Percentiles rank a stretch among this genome's conserved stretches.
Conservation (phyloP, 805 yeast genomes). For the Saturnispora kantuleensis region DNA sequence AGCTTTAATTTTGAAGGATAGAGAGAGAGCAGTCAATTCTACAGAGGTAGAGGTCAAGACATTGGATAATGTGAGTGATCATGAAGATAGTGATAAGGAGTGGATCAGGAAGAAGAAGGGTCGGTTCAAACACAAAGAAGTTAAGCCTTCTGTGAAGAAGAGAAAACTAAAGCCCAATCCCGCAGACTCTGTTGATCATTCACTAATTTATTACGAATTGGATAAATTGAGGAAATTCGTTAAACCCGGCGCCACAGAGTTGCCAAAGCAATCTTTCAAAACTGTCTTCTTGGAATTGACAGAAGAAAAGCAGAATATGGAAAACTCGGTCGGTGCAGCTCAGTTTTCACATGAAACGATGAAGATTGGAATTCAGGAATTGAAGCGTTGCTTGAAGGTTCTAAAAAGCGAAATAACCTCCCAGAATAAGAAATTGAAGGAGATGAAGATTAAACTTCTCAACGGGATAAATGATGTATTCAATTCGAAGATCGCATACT, state of each 20-base stretch:
- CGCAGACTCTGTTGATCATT: neutral
- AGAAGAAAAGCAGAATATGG: constrained; percentile 11
- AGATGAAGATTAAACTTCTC: constrained; percentile 38
- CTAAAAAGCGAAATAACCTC: constrained; percentile 29
- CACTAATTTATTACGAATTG: neutral
- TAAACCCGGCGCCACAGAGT: constrained; percentile 27
- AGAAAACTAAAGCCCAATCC: constrained; percentile 1
- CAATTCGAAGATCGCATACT: constrained; percentile 75
- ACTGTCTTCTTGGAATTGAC: constrained; percentile 17
- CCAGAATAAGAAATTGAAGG: constrained; percentile 33
- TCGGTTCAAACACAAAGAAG: neutral
- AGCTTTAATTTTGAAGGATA: constrained; percentile 36
- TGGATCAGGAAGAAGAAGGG: constrained; percentile 6
- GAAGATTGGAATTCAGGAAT: neutral
- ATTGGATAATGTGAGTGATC: neutral
- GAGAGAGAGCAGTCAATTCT: constrained; percentile 30
- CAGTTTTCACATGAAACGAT: neutral
- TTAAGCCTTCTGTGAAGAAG: neutral
- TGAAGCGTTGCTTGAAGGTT: constrained; percentile 1
- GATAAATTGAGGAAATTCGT: constrained; percentile 22
- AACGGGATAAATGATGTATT: constrained; percentile 52
- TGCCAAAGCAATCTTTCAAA: constrained; percentile 21
- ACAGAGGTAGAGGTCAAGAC: constrained; percentile 14
- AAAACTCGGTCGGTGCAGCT: neutral
- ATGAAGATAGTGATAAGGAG: constrained; percentile 4